These are phyloP conservation scores for Colletotrichum sp. DNA, from an alignment of 2,329 filamentous ascomycete genomes.

Conservation along the genomic window DNA sequence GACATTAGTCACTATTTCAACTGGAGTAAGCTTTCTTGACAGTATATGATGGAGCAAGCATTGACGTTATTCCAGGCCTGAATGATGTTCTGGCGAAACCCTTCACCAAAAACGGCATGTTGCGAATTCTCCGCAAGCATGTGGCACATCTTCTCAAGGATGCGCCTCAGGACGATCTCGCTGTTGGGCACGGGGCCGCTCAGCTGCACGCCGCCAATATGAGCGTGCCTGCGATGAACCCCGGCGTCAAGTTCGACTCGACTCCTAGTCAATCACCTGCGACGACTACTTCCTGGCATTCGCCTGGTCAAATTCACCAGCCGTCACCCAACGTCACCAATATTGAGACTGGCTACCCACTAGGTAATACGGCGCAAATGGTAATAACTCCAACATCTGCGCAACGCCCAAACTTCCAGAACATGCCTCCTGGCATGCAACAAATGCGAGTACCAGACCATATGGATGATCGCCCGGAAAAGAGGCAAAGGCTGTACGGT, in stretches of 20 bases:
- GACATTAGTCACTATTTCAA: conserved; percentile 96
- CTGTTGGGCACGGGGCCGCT: conserved; percentile 32
- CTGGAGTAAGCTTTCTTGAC: conserved; percentile 33
- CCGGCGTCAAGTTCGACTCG: conserved; percentile 52
- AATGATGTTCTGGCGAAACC: conserved; percentile 97
- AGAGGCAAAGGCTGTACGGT: conserved; percentile 55
- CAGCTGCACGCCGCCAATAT: conserved; percentile 39
- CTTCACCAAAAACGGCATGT: conserved; percentile 87
- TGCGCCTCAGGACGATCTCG: conserved; percentile 48
- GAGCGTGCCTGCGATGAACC: conserved; percentile 27
- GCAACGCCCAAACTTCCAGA: conserved; percentile 33
- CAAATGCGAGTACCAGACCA: conserved; percentile 35
- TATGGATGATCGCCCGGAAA: conserved; percentile 51
- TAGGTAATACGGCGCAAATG: conserved; percentile 45
- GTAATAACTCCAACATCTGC: conserved; percentile 34
- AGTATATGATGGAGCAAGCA: background rate
- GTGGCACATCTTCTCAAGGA: conserved; percentile 82
- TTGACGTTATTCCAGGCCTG: conserved; percentile 70
- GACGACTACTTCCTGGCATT: conserved; percentile 53
- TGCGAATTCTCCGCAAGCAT: conserved; percentile 87
- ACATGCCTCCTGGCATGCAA: conserved; percentile 40
- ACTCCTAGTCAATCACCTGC: conserved; percentile 59
- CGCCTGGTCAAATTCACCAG: conserved; percentile 56
- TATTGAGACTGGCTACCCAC: conserved; percentile 52
- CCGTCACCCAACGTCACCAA: conserved; percentile 45